phyloP scores from a whole-genome alignment of 257 asterid species.

The Jaltomata sinuosa region DNA sequence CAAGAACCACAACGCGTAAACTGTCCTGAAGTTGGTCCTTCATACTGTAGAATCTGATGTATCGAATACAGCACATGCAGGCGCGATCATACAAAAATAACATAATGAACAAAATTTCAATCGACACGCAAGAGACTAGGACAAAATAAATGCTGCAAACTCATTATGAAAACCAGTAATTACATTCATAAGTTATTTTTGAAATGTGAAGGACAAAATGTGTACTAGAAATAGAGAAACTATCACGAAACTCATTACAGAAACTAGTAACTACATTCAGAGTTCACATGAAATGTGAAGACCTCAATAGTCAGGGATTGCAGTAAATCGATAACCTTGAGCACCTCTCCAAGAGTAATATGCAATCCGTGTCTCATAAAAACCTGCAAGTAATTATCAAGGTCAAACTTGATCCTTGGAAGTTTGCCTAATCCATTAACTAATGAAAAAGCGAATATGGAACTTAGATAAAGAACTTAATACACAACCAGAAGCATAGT shows the following conservation, averaged over 20 bases:
- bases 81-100: neutral
- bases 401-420: neutral
- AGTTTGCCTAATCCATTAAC: neutral
- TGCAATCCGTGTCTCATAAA: conserved; percentile 77
- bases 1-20: neutral
- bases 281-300: neutral
- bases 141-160: neutral
- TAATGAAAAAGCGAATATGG: neutral
- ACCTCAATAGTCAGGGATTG: conserved; percentile 73
- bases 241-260: neutral
- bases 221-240: neutral
- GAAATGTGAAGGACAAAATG: neutral
- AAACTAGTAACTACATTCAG: neutral
- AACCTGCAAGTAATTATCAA: conserved; percentile 33
- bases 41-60: neutral
- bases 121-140: neutral
- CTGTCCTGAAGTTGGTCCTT: neutral
- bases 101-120: neutral
- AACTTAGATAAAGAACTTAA: neutral
- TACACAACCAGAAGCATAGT: neutral
- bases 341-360: conserved; percentile 73
- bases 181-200: neutral
- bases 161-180: neutral
- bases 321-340: conserved; percentile 44
- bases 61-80: neutral